Conservation (phyloP, 2,329 filamentous ascomycete species). For the Tolypocladium ophioglossoides region DNA sequence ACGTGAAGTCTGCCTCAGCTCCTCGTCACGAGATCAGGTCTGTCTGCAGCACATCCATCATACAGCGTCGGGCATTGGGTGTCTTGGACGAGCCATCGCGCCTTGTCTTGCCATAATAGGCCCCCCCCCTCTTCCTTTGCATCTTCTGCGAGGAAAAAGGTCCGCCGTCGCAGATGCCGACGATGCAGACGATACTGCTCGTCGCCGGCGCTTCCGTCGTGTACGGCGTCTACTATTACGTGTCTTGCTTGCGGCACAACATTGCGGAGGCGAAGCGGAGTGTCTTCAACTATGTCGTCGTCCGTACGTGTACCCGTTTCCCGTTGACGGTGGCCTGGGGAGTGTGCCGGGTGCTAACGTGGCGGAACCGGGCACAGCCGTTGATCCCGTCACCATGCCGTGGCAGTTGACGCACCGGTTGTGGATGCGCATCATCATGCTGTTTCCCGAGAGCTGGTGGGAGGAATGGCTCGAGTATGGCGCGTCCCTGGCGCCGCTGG, state of each 20-base stretch:
- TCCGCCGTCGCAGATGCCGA: neutral
- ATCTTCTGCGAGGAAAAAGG: neutral
- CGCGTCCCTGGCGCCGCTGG: neutral
- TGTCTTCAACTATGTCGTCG: conserved; percentile 41
- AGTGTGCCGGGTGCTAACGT: neutral
- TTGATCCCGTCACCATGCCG: conserved; percentile 35
- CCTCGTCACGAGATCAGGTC: neutral
- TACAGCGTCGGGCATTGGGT: neutral
- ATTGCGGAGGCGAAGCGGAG: conserved; percentile 38
- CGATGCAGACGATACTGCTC: conserved; percentile 23
- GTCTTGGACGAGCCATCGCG: neutral
- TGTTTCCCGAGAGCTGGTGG: conserved; percentile 44
- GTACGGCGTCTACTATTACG: conserved; percentile 20
- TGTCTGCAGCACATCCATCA: neutral
- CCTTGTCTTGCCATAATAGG: neutral
- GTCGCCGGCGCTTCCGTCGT: conserved; percentile 21
- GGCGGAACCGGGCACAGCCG: conserved; percentile 21
- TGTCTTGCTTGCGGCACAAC: conserved; percentile 29
- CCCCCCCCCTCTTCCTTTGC: neutral
- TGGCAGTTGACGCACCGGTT: conserved; percentile 46
- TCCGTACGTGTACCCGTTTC: conserved; percentile 32
- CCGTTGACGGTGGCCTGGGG: neutral
- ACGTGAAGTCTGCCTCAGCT: too few relatives aligned
- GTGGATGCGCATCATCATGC: conserved; percentile 44
- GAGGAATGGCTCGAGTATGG: conserved; percentile 50